Conservation (phyloP, 192 early-diverging fungal species). For the Backusella luteola region DNA sequence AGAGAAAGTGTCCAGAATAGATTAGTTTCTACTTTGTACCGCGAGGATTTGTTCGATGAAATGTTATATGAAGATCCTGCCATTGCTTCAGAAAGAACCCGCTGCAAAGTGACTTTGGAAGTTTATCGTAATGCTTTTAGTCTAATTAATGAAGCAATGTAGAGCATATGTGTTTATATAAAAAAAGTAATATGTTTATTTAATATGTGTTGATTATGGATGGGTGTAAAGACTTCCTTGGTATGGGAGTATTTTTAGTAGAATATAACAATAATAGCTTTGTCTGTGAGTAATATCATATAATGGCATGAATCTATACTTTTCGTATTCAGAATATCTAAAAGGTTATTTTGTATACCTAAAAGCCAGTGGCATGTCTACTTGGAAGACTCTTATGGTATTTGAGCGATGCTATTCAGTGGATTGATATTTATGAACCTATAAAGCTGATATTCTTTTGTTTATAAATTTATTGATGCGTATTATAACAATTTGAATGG, state of each 20-base stretch:
- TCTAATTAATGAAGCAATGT: constrained; percentile 59
- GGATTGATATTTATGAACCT: not conserved
- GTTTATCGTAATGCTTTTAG: constrained; percentile 75
- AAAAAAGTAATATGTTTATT: constrained; percentile 1
- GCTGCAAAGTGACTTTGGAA: constrained; percentile 72
- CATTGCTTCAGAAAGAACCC: constrained; percentile 64
- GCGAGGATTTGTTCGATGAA: constrained; percentile 63
- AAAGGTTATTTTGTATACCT: not conserved
- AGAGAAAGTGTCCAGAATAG: constrained; percentile 72
- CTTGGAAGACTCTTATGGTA: not conserved
- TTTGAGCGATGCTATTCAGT: not conserved
- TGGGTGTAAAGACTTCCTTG: not conserved
- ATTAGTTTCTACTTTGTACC: constrained; percentile 67
- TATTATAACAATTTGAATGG: not conserved
- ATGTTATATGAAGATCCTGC: constrained; percentile 69
- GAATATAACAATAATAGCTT: not conserved
- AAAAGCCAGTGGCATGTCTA: not conserved
- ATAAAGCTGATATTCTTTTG: not conserved
- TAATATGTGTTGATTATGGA: not conserved
- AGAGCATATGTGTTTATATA: constrained; percentile 5
- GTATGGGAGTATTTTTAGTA: not conserved
- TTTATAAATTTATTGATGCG: not conserved
- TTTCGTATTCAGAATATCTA: not conserved
- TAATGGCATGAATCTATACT: not conserved
- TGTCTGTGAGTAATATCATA: not conserved